These are phyloP conservation scores for Microbotryomycetes sp. DNA, from an alignment of 1,284 basidiomycete genomes.

Conservation along the genomic window DNA sequence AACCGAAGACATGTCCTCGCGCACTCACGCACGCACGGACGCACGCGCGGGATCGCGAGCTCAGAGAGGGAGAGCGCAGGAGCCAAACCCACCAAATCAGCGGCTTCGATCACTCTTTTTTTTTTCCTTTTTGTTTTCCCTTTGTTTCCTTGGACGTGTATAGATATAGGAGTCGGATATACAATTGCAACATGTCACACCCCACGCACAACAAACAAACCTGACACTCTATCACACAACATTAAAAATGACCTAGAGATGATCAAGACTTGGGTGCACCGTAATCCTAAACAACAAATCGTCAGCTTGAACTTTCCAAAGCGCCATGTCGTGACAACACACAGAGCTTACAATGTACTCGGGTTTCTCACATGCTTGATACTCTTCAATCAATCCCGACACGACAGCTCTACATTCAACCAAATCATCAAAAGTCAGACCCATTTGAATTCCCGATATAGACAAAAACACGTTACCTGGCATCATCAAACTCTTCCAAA, in stretches of 20 bases:
- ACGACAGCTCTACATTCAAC: constrained; percentile 29
- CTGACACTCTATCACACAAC: no score
- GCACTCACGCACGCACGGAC: no score
- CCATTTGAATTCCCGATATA: neutral
- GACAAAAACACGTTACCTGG: constrained; percentile 51
- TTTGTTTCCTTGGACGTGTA: no score
- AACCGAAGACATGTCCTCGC: neutral
- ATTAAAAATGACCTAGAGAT: no score
- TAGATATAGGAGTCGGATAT: no score
- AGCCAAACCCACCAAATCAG: neutral
- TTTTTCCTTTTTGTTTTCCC: no score
- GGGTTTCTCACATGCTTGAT: constrained; percentile 83
- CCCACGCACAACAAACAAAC: no score
- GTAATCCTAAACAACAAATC: neutral
- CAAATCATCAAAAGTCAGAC: constrained; percentile 1
- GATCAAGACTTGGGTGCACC: neutral
- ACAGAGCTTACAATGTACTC: constrained; percentile 61
- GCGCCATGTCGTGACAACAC: no score
- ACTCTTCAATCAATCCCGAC: constrained; percentile 79
- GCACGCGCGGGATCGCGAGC: neutral
- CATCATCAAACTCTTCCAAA: constrained; percentile 90
- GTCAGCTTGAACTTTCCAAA: neutral
- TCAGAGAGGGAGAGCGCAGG: neutral
- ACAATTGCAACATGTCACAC: no score
- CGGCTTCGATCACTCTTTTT: no score